phyloP scores from a whole-genome alignment of 345 rosid species.

The Garcia nutans region DNA sequence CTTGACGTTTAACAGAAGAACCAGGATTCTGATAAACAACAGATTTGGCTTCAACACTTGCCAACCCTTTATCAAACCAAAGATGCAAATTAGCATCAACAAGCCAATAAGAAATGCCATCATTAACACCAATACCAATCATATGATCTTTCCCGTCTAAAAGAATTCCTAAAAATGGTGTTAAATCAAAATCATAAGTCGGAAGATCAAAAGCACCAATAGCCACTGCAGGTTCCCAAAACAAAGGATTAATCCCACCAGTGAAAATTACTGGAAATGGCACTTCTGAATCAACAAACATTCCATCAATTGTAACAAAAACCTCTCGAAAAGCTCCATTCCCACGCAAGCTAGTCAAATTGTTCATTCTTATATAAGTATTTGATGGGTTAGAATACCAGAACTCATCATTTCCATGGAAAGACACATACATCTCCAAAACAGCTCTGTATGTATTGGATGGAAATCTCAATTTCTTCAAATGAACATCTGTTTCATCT shows the following conservation, averaged over 20 bases:
- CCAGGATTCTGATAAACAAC: slow-evolving; percentile 29
- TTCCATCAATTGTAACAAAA: slow-evolving; percentile 60
- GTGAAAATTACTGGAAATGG: slow-evolving; percentile 79
- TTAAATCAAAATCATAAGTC: slow-evolving; percentile 67
- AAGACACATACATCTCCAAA: slow-evolving; percentile 68
- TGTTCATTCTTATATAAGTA: slow-evolving; percentile 57
- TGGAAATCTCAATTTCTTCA: slow-evolving; percentile 51
- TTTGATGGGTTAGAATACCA: slow-evolving; percentile 91
- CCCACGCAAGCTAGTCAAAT: slow-evolving; percentile 54
- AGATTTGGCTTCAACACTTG: slow-evolving; percentile 43
- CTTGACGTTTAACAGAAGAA: slow-evolving; percentile 29
- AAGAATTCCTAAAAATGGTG: slow-evolving; percentile 65
- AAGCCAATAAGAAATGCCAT: slow-evolving; percentile 77
- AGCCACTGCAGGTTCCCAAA: slow-evolving; percentile 81
- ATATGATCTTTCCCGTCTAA: slow-evolving; percentile 61
- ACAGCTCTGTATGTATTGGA: slow-evolving; percentile 51
- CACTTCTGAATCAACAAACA: slow-evolving; percentile 64
- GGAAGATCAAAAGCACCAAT: slow-evolving; percentile 79
- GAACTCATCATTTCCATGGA: slow-evolving; percentile 85
- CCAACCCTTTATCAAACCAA: slow-evolving; percentile 53
- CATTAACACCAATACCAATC: slow-evolving; percentile 50
- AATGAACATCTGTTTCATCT: slow-evolving; percentile 42
- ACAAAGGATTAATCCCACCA: slow-evolving; percentile 82
- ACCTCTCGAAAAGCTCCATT: slow-evolving; percentile 77
- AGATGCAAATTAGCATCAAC: slow-evolving; percentile 77